Evolutionary conservation across 1,284 basidiomycete species (phyloP).

Genomic region (Irpex sp.): DNA sequence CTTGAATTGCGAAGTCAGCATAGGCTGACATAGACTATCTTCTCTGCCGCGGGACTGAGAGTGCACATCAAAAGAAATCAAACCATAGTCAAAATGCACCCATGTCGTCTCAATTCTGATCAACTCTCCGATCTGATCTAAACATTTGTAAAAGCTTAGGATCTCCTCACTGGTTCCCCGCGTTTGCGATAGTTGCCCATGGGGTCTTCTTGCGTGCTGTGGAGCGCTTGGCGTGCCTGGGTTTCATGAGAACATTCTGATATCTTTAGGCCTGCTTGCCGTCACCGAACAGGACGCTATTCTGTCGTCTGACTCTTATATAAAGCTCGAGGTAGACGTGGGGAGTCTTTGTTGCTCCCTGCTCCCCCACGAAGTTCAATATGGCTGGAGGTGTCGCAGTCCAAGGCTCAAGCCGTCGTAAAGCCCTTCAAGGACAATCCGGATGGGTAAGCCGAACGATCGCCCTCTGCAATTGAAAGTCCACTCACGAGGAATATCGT

Average conservation of each 20-base stretch:
- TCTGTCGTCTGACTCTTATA: background rate
- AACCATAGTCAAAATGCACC: background rate
- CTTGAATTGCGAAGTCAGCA: no score
- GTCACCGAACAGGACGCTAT: background rate
- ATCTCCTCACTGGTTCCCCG: background rate
- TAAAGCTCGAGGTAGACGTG: constrained; percentile 2
- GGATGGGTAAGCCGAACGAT: constrained; percentile 52
- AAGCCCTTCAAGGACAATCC: constrained; percentile 55
- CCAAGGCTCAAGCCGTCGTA: constrained; percentile 45
- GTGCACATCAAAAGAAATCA: background rate
- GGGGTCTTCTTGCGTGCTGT: background rate
- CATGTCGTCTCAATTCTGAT: background rate
- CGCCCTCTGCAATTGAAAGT: background rate
- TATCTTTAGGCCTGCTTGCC: background rate
- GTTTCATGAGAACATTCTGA: background rate
- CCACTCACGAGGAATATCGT: background rate
- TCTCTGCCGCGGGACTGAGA: no score
- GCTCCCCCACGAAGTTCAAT: constrained; percentile 1
- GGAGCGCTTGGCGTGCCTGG: background rate
- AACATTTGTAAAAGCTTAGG: background rate
- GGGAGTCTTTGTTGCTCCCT: background rate
- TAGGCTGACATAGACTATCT: no score
- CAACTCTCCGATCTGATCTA: background rate
- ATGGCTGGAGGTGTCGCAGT: constrained; percentile 41
- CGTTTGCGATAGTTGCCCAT: background rate